phyloP scores from a whole-genome alignment of 2,329 filamentous ascomycete species.

The Botrytis medusae region DNA sequence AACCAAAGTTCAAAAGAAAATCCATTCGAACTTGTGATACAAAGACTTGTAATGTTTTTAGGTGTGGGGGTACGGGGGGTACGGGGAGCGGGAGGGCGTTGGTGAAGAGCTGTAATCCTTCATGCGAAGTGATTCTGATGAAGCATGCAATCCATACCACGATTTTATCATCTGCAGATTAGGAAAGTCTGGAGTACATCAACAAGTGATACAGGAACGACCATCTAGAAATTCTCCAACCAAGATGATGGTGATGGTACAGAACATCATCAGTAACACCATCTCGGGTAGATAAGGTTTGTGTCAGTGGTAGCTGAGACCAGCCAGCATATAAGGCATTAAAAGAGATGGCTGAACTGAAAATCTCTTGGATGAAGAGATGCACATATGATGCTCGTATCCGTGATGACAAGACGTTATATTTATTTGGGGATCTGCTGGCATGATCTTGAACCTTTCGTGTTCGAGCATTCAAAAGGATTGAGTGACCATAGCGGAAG shows the following conservation, averaged over 20 bases:
- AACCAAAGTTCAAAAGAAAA: neutral
- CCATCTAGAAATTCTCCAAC: constrained; percentile 20
- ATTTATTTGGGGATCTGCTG: constrained; percentile 19
- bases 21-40: neutral
- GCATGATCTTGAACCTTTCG: constrained; percentile 19
- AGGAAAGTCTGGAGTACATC: constrained; percentile 20
- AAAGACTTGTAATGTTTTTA: neutral
- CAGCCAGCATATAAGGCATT: constrained; percentile 18
- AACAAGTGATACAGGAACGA: constrained; percentile 17
- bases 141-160: constrained; percentile 23
- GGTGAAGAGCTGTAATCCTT: neutral
- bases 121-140: constrained; percentile 17
- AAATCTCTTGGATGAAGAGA: constrained; percentile 12
- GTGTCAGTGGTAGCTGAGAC: constrained; percentile 12
- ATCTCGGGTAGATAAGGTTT: constrained; percentile 16
- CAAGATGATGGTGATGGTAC: constrained; percentile 19
- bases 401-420: constrained; percentile 23
- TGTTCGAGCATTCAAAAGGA: neutral
- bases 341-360: constrained; percentile 18
- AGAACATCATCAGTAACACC: constrained; percentile 13
- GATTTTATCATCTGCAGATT: constrained; percentile 21
- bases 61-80: neutral
- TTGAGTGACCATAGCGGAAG: constrained; percentile 20
- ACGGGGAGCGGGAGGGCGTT: neutral
- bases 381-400: constrained; percentile 15